Evolutionary conservation across 148 eudicot genomes (phyloP).

Genomic region (Rhododendron griersonianum): DNA sequence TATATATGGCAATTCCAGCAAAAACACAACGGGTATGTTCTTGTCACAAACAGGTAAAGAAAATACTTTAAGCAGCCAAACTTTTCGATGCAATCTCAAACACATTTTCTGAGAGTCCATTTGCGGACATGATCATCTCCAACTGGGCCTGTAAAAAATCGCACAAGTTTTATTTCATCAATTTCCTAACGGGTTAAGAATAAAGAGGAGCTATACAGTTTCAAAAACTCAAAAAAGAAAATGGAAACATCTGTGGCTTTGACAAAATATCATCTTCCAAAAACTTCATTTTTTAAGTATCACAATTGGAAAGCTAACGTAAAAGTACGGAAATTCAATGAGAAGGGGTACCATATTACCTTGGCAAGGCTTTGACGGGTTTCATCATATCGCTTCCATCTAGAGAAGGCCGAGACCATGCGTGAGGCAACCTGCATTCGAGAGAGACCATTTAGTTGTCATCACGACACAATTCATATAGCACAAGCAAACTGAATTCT

Average conservation of each 20-base stretch:
- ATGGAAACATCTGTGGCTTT: background rate
- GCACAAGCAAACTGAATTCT: background rate
- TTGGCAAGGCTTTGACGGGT: constrained; percentile 76
- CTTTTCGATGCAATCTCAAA: constrained; percentile 95
- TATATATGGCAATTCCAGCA: background rate
- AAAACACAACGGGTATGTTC: background rate
- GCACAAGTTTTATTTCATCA: background rate
- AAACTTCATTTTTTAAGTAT: background rate
- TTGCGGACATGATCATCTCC: constrained; percentile 76
- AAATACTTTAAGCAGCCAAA: constrained; percentile 55
- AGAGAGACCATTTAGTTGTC: background rate
- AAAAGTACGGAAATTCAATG: background rate
- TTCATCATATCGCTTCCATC: constrained; percentile 92
- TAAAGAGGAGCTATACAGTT: background rate
- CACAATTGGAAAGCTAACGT: background rate
- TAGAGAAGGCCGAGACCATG: constrained; percentile 93
- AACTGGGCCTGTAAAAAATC: constrained; percentile 64
- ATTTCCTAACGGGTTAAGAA: background rate
- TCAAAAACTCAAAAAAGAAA: background rate
- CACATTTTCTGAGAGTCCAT: constrained; percentile 92
- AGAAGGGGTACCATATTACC: constrained; percentile 31
- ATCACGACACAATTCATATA: background rate
- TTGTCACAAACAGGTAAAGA: background rate
- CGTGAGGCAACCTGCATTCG: constrained; percentile 73
- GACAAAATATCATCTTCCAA: background rate